Percentiles rank a stretch among this genome's conserved stretches.
These are phyloP conservation scores for Calonectria leucothoes DNA, from an alignment of 2,329 filamentous ascomycete genomes.

Conservation along the genomic window DNA sequence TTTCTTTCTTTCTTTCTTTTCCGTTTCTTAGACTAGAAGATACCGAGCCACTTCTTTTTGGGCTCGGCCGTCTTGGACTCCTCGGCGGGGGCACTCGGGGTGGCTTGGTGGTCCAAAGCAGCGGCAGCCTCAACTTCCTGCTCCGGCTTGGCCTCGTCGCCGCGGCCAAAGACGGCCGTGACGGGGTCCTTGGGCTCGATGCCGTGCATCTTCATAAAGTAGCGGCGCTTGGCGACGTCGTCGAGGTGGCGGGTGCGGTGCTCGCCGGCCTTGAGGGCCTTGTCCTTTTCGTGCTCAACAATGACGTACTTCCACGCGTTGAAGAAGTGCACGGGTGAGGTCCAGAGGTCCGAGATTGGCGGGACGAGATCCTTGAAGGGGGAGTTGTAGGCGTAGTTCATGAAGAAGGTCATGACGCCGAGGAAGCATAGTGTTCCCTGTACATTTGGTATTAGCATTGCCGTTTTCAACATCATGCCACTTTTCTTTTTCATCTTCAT, in stretches of 20 bases:
- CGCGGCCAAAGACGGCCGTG: constrained; percentile 56
- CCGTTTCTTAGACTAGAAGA: constrained; percentile 69
- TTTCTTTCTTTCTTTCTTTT: background rate
- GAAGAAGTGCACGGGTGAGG: constrained; percentile 76
- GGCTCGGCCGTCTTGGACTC: constrained; percentile 42
- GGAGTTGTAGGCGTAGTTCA: constrained; percentile 83
- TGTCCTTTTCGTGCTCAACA: constrained; percentile 79
- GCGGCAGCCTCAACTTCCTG: constrained; percentile 50
- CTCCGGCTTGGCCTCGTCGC: constrained; percentile 49
- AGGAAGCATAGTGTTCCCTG: constrained; percentile 76
- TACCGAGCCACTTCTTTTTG: constrained; percentile 85
- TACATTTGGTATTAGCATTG: constrained; percentile 13
- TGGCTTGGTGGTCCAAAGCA: constrained; percentile 50
- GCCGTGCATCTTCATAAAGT: constrained; percentile 89
- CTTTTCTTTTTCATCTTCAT: background rate
- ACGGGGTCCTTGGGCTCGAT: constrained; percentile 73
- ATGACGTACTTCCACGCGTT: constrained; percentile 77
- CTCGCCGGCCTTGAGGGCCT: constrained; percentile 75
- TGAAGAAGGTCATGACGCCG: constrained; percentile 77
- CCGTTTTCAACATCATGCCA: background rate
- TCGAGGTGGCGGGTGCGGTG: constrained; percentile 80
- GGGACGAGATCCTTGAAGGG: constrained; percentile 86
- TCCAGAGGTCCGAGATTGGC: constrained; percentile 73
- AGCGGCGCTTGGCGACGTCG: constrained; percentile 86
- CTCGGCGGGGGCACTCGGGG: constrained; percentile 39